Evolutionary conservation across 139 green algal genomes (phyloP), one percentile per base, ranked within the genome.

Genomic region (Ettlia oleoabundans): DNA sequence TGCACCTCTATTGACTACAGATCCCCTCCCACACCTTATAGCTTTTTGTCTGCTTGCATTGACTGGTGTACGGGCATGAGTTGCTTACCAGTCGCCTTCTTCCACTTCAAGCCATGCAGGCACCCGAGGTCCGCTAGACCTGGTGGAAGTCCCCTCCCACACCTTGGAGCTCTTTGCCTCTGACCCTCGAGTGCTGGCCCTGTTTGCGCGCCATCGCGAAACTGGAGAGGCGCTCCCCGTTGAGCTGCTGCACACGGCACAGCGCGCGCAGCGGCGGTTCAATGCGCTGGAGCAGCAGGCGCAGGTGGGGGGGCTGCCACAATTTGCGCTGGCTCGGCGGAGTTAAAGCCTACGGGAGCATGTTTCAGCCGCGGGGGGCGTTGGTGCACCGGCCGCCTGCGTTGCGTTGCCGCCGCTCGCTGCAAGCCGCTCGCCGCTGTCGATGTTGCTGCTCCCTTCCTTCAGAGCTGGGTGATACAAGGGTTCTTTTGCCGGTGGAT

Each of bases 121-220:
- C 53, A 96, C 93, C 6, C 66, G 95, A 24, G 94, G 91, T 32
- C 86, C 93, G 0, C 86, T 96, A 69, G 96, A 98, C 80, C 79
- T 97, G 30, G 90, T 98, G 47, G 96, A 98, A 87, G 81, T 96
- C 15, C 94, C 95, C 24, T 96, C 90, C 1, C 95, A 98, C 82
- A 74, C 98, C 9, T 89, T 95, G 52, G 93, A 98, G 88, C 86
- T 91, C 37, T 96, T 95, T 83, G 87, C 84, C 22, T 47, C 67
- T 19, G 87, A 95, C 88, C 72, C 84, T 3, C 65, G 66, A 1
- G 82, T 85, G 8, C 78, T 96, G 66, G 47, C 52, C 6, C 75
- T 81, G n/a, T 72, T 81, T 53, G 51, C 41, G 62, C 65, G 53
- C 13, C 33, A 41, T 21, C 28, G 68, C n/a, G 4, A 2, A 28